Evolutionary conservation across 2,329 filamentous ascomycete species (phyloP), one percentile per base, ranked within the genome.

Genomic region (Thelonectria blattea): DNA sequence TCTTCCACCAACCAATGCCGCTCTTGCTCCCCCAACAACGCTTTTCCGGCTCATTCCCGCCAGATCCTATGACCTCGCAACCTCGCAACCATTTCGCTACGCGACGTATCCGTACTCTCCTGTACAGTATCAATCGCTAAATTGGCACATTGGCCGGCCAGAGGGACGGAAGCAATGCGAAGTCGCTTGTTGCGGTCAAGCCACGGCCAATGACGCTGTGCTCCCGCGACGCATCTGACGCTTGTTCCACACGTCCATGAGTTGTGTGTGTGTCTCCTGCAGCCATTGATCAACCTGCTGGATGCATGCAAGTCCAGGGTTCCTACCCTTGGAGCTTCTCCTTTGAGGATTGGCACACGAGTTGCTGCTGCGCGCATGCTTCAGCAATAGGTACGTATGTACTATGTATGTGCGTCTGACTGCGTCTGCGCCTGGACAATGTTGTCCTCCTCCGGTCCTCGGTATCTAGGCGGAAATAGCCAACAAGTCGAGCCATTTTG

Each of bases 301-400:
- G 57, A 56, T 60, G 58, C 58, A 60, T 56, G 47, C 47, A 60
- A 56, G 58, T 56, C 58, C 51, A 60, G 56, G 56, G 37, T 34
- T 41, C 50, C 24, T 42, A 49, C 41, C 57, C 52, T 52, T 51
- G 52, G 47, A 18, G 52, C 45, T 22, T 27, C 41, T 50, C 39
- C 45, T 27, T 27, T 39, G n/a, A 11, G 41, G 39, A 45, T 32
- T 59, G 51, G 20, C 57, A 59, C 57, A 54, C 51, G 46, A 50
- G 56, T 46, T 43, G 41, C 32, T 42, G 18, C n/a, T 30, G 27
- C 8, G 27, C 27, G 27, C 20, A 34, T 52, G 34, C 41, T 43
- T 41, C 48, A 49, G 20, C 52, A 18, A 30, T 49, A n/a, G n/a
- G n/a, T n/a, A 45, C 10, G 8, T 30, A 30, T 10, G 5, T 30